Evolutionary conservation across 768 basidiomycete genomes (phyloP), one percentile per base, ranked within the genome.

Genomic region (Strobilomyces confusus): DNA sequence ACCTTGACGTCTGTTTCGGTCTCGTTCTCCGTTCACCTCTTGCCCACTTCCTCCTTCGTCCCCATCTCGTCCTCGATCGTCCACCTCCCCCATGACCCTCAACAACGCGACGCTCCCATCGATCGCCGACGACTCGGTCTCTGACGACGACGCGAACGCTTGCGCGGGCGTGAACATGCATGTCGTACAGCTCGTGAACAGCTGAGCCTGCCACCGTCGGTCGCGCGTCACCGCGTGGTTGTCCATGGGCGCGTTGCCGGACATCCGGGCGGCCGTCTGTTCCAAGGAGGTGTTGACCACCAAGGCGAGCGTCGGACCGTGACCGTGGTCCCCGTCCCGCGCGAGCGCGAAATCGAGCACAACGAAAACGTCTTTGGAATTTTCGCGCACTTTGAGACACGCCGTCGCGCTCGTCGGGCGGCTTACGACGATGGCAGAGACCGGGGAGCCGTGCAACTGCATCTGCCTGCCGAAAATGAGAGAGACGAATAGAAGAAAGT

Each of bases 331-430:
- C 56, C 81, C 73, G 11, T 30, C 29, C 29, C 30, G 72, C 4
- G 78, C 73, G 9, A 78, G 75, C 57, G 80, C 79, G 14, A 84
- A 81, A 63, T 87, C 85, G 59, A 87, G 85, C 25, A 84, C 71
- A 17, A 80, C 68, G 62, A 81, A 86, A 38, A 83, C 60, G 38
- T 72, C 66, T 13, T 56, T 55, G 23, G 52, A 42, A 11, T 54
- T 55, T 23, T 62, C 63, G 19, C 56, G 59, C 23, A 74, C 34
- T 47, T 68, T 72, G 25, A 84, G 60, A 61, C 82, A 79, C 20
- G 76, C 72, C 14, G 83, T 62, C 45, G 87, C 80, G 60, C 85
- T 79, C 0, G 84, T 78, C 22, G 80, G 80, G 14, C 84, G 81
- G 12, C 83, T 84, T 48, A 88, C 78, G 33, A 86, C 69, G 15